Evolutionary conservation across 164 flowering plant genomes (phyloP).

Genomic region (Tetrastigma voinierianum): DNA sequence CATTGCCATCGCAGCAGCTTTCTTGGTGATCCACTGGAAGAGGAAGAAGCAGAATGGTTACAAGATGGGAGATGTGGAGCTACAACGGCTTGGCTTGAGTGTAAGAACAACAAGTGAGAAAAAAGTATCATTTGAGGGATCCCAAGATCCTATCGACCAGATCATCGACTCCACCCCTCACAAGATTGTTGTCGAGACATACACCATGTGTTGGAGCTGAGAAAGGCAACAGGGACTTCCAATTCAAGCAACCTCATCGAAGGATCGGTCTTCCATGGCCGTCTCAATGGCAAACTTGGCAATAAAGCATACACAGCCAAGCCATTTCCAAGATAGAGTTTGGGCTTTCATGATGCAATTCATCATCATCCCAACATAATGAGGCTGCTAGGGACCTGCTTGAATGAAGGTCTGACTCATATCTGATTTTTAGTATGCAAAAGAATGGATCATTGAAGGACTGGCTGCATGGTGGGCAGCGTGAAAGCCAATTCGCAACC

Average conservation of each 20-base stretch:
- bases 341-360: slow-evolving; percentile 35
- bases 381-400: slow-evolving; percentile 64
- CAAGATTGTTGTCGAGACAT: slow-evolving; percentile 46
- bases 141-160: slow-evolving; percentile 39
- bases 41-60: slow-evolving; percentile 26
- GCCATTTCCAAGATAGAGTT: slow-evolving; percentile 51
- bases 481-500: slow-evolving; percentile 81
- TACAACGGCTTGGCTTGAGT: slow-evolving; percentile 66
- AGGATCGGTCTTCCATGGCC: slow-evolving; percentile 67
- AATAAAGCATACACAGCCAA: slow-evolving; percentile 38
- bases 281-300: slow-evolving; percentile 67
- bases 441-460: slow-evolving; percentile 85
- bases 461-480: slow-evolving; percentile 89
- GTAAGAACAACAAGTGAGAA: slow-evolving; percentile 59
- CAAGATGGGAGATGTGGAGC: slow-evolving; percentile 50
- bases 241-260: slow-evolving; percentile 58
- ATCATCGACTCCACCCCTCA: slow-evolving; percentile 35
- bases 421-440: slow-evolving; percentile 67
- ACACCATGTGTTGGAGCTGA: slow-evolving; percentile 56
- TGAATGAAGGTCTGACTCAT: slow-evolving; percentile 38
- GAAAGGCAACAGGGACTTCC: slow-evolving; percentile 84
- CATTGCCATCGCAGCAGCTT: slow-evolving; percentile 33
- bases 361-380: slow-evolving; percentile 67
- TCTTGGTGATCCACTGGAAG: slow-evolving; percentile 36
- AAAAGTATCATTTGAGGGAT: slow-evolving; percentile 64